Percentiles rank a stretch among this genome's conserved stretches.
Conservation (phyloP, 495 filamentous ascomycete species). For the Penicillium dipodomyicola region DNA sequence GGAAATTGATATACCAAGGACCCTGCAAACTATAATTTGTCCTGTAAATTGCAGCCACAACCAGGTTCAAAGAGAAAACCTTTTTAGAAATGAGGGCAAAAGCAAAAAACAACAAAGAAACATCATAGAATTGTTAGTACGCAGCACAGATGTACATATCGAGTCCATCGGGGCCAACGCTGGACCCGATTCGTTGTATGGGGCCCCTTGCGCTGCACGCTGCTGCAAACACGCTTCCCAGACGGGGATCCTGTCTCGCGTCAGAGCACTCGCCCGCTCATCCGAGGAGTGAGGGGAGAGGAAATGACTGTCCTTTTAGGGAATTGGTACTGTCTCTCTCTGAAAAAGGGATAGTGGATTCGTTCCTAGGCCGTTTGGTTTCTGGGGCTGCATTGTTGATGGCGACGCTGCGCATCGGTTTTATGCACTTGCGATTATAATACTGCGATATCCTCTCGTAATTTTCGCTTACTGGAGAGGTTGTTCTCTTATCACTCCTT, state of each 20-base stretch:
- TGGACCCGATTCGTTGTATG: slow-evolving; percentile 15
- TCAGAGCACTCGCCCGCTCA: slow-evolving; percentile 17
- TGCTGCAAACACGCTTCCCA: slow-evolving; percentile 18
- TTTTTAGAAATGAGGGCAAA: not conserved
- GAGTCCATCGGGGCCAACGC: slow-evolving; percentile 3
- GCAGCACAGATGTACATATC: not conserved
- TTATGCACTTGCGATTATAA: slow-evolving; percentile 2
- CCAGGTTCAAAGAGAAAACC: not conserved
- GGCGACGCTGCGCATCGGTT: slow-evolving; percentile 2
- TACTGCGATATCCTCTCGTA: slow-evolving; percentile 2
- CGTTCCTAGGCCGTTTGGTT: slow-evolving; percentile 14
- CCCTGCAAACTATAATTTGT: not conserved
- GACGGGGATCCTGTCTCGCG: slow-evolving; percentile 21
- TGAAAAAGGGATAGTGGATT: slow-evolving; percentile 24
- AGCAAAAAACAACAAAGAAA: not conserved
- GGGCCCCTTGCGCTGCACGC: slow-evolving; percentile 25
- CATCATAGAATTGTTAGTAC: not conserved
- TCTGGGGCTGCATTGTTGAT: slow-evolving; percentile 20
- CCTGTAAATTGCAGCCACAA: not conserved
- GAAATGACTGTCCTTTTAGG: slow-evolving; percentile 21
- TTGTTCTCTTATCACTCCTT: slow-evolving; percentile 10
- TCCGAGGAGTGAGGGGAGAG: slow-evolving; percentile 25
- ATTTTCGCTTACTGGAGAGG: not conserved
- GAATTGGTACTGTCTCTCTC: not conserved
- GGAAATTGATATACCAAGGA: slow-evolving; percentile 8